A percentile compares a stretch with the other conserved stretches of the same genome.
These are phyloP conservation scores for Heliamphora pulchella DNA, from an alignment of 179 eudicot species.

Conservation along the genomic window DNA sequence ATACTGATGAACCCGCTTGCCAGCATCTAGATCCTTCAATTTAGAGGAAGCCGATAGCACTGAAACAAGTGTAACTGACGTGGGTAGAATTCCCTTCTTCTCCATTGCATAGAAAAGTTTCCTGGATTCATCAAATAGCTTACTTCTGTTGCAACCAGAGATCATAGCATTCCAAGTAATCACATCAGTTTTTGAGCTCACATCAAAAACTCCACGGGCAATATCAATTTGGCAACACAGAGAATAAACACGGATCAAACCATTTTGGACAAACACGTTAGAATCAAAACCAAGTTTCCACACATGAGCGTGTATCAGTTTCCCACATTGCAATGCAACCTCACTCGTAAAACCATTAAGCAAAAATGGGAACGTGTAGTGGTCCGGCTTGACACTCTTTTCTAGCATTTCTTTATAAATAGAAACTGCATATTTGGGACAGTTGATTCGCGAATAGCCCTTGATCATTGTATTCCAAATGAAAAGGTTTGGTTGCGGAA, in stretches of 20 bases:
- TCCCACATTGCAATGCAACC: slow-evolving; percentile 20
- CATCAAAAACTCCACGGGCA: slow-evolving; percentile 28
- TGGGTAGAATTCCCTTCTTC: slow-evolving; percentile 26
- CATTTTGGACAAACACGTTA: slow-evolving; percentile 22
- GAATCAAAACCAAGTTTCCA: slow-evolving; percentile 28
- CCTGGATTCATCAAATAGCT: slow-evolving; percentile 25
- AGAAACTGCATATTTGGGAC: slow-evolving; percentile 18
- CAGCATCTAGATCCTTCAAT: slow-evolving; percentile 25
- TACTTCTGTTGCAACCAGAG: slow-evolving; percentile 28
- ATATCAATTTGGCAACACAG: slow-evolving; percentile 19
- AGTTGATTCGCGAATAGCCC: slow-evolving; percentile 21
- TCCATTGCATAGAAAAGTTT: slow-evolving; percentile 28
- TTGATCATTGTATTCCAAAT: slow-evolving; percentile 33
- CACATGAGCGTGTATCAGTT: slow-evolving; percentile 24
- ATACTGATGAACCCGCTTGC: slow-evolving; percentile 26
- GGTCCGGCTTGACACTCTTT: slow-evolving; percentile 23
- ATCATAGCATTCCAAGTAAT: slow-evolving; percentile 36
- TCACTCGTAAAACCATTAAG: slow-evolving; percentile 23
- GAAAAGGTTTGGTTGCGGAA: slow-evolving; percentile 23
- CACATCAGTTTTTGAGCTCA: slow-evolving; percentile 20
- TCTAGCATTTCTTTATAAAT: slow-evolving; percentile 27
- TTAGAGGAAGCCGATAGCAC: slow-evolving; percentile 32
- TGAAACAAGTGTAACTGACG: slow-evolving; percentile 29
- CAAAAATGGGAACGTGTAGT: slow-evolving; percentile 32
- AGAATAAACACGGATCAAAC: slow-evolving; percentile 25